Evolutionary conservation across 768 basidiomycete genomes (phyloP).

Genomic region (Clitopilus hobsonii): DNA sequence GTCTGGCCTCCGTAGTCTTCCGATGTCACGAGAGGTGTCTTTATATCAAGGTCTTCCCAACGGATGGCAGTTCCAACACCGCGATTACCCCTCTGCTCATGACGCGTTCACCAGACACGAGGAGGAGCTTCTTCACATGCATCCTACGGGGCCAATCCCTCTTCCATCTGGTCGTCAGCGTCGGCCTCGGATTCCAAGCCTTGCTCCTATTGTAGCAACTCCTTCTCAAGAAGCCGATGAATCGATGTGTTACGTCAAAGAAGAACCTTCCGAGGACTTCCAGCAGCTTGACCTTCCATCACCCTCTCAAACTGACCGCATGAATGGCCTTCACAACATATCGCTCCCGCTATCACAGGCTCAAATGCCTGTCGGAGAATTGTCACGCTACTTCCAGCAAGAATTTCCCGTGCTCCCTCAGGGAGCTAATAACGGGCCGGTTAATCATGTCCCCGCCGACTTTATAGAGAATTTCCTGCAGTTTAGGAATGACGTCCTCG

Average conservation of each 20-base stretch:
- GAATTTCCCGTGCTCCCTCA: neutral
- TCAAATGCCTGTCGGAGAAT: neutral
- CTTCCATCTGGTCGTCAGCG: conserved; percentile 7
- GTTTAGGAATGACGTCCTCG: neutral
- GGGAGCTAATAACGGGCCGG: neutral
- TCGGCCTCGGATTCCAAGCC: conserved; percentile 35
- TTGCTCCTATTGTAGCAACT: conserved; percentile 23
- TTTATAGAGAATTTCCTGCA: neutral
- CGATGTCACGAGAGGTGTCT: conserved; percentile 44
- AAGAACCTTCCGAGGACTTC: neutral
- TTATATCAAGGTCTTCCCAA: conserved; percentile 42
- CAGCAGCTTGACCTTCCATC: neutral
- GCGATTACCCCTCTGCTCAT: conserved; percentile 30
- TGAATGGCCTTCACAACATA: neutral
- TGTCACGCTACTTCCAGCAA: neutral
- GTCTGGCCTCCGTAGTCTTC: conserved; percentile 14
- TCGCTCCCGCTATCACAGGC: neutral
- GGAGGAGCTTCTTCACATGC: conserved; percentile 17
- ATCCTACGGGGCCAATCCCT: conserved; percentile 2
- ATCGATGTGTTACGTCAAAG: neutral
- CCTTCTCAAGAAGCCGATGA: neutral
- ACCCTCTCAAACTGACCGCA: neutral
- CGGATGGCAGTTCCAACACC: conserved; percentile 38
- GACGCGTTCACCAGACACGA: conserved; percentile 26
- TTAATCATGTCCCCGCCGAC: neutral